These are phyloP conservation scores for Rubus idaeus DNA, from an alignment of 306 rosid species.

Conservation along the genomic window DNA sequence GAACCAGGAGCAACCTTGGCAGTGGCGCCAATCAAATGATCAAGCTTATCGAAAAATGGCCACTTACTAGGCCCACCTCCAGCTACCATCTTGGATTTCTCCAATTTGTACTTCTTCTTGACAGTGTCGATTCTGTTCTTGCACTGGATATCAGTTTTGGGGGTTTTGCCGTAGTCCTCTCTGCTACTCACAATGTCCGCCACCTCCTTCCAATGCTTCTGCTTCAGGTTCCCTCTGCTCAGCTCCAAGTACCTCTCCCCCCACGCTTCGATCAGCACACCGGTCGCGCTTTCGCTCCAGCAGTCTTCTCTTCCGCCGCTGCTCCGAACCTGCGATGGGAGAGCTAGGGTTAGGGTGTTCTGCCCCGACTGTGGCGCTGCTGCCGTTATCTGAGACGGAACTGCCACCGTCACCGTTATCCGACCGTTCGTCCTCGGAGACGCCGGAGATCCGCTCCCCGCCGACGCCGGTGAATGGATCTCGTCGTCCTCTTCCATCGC, in stretches of 20 bases:
- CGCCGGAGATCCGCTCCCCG: conserved; percentile 65
- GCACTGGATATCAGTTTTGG: conserved; percentile 90
- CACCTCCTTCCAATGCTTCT: conserved; percentile 97
- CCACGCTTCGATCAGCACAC: conserved; percentile 96
- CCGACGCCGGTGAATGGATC: conserved; percentile 72
- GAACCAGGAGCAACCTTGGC: conserved; percentile 39
- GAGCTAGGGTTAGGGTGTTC: conserved; percentile 58
- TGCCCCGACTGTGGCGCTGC: conserved; percentile 42
- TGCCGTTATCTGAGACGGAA: neutral
- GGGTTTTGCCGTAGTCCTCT: conserved; percentile 65
- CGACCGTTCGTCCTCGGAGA: conserved; percentile 59
- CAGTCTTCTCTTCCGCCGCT: conserved; percentile 90
- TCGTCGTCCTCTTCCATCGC: conserved; percentile 86
- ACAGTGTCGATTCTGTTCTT: conserved; percentile 97
- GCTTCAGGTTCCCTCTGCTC: conserved; percentile 94
- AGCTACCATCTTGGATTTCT: conserved; percentile 71
- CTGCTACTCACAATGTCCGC: conserved; percentile 83
- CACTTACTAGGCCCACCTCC: conserved; percentile 68
- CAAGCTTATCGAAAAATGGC: conserved; percentile 71
- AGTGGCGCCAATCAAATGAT: conserved; percentile 64
- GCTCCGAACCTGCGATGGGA: conserved; percentile 50
- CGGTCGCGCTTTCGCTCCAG: conserved; percentile 95
- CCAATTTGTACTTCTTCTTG: conserved; percentile 90
- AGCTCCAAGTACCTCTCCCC: conserved; percentile 94
- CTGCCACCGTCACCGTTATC: conserved; percentile 86